phyloP scores from a whole-genome alignment of 345 rosid genomes.

The Pugionium cornutum region DNA sequence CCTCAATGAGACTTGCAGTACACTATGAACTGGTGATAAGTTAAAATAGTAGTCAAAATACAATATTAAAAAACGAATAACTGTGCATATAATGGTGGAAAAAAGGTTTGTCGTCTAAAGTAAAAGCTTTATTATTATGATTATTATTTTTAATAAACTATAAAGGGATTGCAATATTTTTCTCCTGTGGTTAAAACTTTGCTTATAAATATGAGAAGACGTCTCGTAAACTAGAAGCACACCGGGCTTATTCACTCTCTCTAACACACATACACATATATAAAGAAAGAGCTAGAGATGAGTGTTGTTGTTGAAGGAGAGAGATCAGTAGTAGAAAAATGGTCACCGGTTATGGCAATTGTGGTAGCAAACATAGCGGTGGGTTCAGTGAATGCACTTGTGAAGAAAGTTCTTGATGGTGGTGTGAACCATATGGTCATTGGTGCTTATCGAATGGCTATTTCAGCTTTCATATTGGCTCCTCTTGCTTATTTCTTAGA shows the following conservation, averaged over 20 bases:
- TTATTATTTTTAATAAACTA: too few relatives aligned
- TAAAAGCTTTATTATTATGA: too few relatives aligned
- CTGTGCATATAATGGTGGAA: too few relatives aligned
- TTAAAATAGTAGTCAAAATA: too few relatives aligned
- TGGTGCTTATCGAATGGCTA: conserved; percentile 54
- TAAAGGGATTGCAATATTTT: too few relatives aligned
- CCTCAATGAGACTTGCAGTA: too few relatives aligned
- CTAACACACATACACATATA: conserved; percentile 13
- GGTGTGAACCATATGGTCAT: conserved; percentile 58
- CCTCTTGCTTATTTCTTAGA: conserved; percentile 57
- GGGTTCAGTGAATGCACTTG: conserved; percentile 59
- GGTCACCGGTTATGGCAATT: conserved; percentile 56
- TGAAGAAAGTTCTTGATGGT: conserved; percentile 54
- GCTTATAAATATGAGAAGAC: conserved; percentile 6
- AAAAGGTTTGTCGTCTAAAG: too few relatives aligned
- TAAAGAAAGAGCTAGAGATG: conserved; percentile 9
- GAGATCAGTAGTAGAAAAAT: too few relatives aligned
- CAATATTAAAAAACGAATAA: too few relatives aligned
- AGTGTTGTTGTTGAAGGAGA: too few relatives aligned
- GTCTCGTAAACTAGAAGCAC: conserved; percentile 23
- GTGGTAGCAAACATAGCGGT: conserved; percentile 47
- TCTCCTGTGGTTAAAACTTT: conserved; percentile 19
- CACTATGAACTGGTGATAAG: too few relatives aligned
- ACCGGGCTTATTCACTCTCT: conserved; percentile 36
- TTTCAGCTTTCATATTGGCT: conserved; percentile 53